Percentiles rank a stretch among this genome's conserved stretches.
phyloP scores from a whole-genome alignment of 495 filamentous ascomycete species.

The Sporormia fimetaria region DNA sequence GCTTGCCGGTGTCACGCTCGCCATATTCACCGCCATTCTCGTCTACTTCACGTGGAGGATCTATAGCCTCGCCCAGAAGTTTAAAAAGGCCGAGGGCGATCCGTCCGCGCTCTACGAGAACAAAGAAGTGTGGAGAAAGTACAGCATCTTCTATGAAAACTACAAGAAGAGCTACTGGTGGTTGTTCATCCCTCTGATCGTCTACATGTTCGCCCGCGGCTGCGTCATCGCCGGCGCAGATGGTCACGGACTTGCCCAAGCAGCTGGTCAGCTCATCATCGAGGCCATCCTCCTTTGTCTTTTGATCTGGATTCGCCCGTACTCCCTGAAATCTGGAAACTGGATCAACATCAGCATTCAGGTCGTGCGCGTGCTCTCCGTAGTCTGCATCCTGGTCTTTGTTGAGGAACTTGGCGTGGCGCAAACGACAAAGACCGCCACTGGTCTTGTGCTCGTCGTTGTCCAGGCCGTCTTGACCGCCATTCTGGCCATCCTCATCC shows the following conservation, averaged over 20 bases:
- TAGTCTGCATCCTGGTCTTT: constrained; percentile 82
- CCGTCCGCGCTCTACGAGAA: constrained; percentile 66
- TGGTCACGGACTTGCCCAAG: constrained; percentile 75
- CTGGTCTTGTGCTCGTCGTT: constrained; percentile 78
- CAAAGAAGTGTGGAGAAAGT: constrained; percentile 85
- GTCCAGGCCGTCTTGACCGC: constrained; percentile 78
- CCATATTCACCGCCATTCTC: constrained; percentile 65
- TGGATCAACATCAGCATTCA: constrained; percentile 92
- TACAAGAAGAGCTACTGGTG: constrained; percentile 93
- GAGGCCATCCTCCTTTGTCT: constrained; percentile 61
- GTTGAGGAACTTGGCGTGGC: constrained; percentile 85
- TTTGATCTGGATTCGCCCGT: constrained; percentile 75
- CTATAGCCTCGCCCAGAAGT: constrained; percentile 59
- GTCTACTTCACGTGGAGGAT: constrained; percentile 75
- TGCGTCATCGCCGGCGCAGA: constrained; percentile 77
- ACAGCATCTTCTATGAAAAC: constrained; percentile 93
- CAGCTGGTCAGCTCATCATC: constrained; percentile 64
- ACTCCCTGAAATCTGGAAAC: constrained; percentile 71
- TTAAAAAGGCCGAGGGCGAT: constrained; percentile 66
- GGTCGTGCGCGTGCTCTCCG: constrained; percentile 83
- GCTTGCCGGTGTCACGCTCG: constrained; percentile 73
- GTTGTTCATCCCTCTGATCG: constrained; percentile 81
- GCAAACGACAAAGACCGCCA: constrained; percentile 91
- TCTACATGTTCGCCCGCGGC: constrained; percentile 89
- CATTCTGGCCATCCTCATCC: constrained; percentile 77